These are phyloP conservation scores for Cymbopogon citratus DNA, from an alignment of 176 grass and related monocot genomes.

Conservation along the genomic window DNA sequence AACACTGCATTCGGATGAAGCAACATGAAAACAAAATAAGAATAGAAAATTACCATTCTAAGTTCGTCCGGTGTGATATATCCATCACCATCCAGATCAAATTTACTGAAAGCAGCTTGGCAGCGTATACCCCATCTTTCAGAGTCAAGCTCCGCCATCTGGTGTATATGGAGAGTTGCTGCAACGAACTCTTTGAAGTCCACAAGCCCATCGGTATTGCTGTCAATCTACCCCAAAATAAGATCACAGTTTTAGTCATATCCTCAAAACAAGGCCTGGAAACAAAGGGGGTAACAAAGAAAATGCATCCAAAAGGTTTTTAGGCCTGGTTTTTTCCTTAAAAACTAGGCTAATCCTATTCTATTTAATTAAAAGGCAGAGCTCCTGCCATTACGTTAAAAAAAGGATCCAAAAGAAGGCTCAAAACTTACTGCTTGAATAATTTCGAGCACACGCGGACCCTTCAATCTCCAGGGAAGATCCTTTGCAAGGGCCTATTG, in stretches of 20 bases:
- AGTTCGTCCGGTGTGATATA: constrained; percentile 98
- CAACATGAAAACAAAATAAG: constrained; percentile 22
- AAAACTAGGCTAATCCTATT: no score
- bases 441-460: constrained; percentile 84
- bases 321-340: no score
- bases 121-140: constrained; percentile 80
- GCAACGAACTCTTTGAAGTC: constrained; percentile 96
- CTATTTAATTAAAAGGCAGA: no score
- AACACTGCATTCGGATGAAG: background rate
- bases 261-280: background rate
- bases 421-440: constrained; percentile 75
- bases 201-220: constrained; percentile 96
- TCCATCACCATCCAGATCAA: constrained; percentile 92
- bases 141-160: constrained; percentile 90
- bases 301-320: background rate
- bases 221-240: constrained; percentile 59
- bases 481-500: constrained; percentile 91
- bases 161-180: constrained; percentile 91
- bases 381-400: no score
- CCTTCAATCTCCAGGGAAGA: constrained; percentile 93
- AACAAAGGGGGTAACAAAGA: background rate
- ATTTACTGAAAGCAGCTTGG: constrained; percentile 90
- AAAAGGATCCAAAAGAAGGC: background rate
- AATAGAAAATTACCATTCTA: constrained; percentile 69
- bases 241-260: constrained; percentile 25